Conservation (phyloP, 352 stramenopile genomes). For the Elongisporangium anandrum region DNA sequence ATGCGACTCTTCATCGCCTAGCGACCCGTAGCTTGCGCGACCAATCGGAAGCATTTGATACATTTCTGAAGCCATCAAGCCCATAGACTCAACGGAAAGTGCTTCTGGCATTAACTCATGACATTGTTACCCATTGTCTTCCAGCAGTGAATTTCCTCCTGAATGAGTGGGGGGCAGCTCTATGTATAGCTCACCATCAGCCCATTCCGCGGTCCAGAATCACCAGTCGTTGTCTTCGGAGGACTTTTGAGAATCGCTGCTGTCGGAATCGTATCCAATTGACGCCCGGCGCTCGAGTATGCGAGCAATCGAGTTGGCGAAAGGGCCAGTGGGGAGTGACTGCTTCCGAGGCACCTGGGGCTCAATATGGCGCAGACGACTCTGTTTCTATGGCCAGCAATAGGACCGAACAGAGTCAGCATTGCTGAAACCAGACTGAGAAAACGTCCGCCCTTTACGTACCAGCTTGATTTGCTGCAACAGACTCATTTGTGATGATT, state of each 20-base stretch:
- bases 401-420: not conserved
- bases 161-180: too few relatives aligned
- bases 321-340: slow-evolving; percentile 14
- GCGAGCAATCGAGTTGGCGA: slow-evolving; percentile 52
- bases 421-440: not conserved
- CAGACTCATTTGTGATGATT: slow-evolving; percentile 22
- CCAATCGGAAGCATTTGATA: not conserved
- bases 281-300: slow-evolving; percentile 52
- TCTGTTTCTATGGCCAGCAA: slow-evolving; percentile 29
- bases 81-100: too few relatives aligned
- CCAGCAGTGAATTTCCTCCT: too few relatives aligned
- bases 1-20: not conserved
- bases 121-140: too few relatives aligned
- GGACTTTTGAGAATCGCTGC: slow-evolving; percentile 15
- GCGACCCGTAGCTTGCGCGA: too few relatives aligned
- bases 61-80: too few relatives aligned
- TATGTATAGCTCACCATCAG: not conserved
- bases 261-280: slow-evolving; percentile 66
- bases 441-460: not conserved
- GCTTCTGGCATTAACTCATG: too few relatives aligned
- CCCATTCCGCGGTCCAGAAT: not conserved
- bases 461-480: slow-evolving; percentile 52
- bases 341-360: slow-evolving; percentile 7
- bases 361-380: slow-evolving; percentile 32
- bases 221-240: slow-evolving; percentile 16